Evolutionary conservation across 2,329 filamentous ascomycete genomes (phyloP).

Genomic region (Monilinia polystroma): DNA sequence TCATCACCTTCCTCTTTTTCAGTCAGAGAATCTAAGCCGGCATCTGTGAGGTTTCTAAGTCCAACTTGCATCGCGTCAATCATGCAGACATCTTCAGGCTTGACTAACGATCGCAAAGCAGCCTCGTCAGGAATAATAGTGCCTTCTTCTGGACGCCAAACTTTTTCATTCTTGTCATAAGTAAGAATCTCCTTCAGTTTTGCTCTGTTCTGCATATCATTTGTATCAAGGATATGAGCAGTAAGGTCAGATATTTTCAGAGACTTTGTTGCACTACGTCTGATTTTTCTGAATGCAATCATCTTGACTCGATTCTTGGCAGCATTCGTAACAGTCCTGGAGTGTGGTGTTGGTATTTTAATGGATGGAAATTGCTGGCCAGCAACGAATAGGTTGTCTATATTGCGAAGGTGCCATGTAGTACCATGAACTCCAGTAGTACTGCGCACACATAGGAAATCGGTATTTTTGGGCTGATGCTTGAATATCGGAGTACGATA

Average conservation of each 20-base stretch:
- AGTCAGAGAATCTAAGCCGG: constrained; percentile 74
- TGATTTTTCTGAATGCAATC: constrained; percentile 86
- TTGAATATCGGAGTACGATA: constrained; percentile 92
- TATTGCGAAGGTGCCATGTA: constrained; percentile 79
- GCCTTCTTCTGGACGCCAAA: constrained; percentile 73
- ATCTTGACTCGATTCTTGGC: constrained; percentile 96
- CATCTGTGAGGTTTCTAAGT: constrained; percentile 84
- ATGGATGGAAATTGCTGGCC: constrained; percentile 91
- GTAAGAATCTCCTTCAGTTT: constrained; percentile 96
- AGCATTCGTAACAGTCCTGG: constrained; percentile 93
- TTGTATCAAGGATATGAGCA: constrained; percentile 86
- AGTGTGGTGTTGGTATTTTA: constrained; percentile 91
- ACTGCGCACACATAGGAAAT: constrained; percentile 84
- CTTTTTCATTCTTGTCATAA: constrained; percentile 81
- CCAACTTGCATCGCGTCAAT: constrained; percentile 97
- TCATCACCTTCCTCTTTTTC: constrained; percentile 57
- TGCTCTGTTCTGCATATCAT: constrained; percentile 91
- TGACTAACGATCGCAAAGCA: constrained; percentile 81
- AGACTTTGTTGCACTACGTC: constrained; percentile 67
- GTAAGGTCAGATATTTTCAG: constrained; percentile 83
- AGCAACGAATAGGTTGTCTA: constrained; percentile 87
- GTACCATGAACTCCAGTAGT: constrained; percentile 76
- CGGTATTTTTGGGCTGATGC: constrained; percentile 72
- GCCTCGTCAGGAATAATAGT: constrained; percentile 79
- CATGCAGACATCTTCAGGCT: constrained; percentile 90